Evolutionary conservation across 1,284 basidiomycete genomes (phyloP).

Genomic region (Cryptococcus sp.): DNA sequence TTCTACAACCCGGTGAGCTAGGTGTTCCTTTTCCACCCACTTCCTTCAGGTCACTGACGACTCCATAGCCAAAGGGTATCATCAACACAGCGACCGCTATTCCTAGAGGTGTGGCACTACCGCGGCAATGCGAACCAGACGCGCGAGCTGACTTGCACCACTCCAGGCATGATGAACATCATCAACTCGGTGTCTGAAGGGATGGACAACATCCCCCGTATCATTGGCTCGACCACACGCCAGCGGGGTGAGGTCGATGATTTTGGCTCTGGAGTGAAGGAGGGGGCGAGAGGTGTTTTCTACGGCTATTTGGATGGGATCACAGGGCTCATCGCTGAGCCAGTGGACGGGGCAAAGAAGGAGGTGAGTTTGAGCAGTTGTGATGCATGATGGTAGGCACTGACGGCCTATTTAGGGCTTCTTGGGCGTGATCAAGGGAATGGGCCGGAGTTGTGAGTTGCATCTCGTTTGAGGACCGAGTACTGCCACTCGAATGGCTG

Average conservation of each 20-base stretch:
- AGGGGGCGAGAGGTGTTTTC: slow-evolving; percentile 51
- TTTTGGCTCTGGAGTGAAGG: slow-evolving; percentile 53
- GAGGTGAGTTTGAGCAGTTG: slow-evolving; percentile 40
- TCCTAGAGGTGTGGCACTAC: slow-evolving; percentile 25
- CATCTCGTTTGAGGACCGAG: neutral
- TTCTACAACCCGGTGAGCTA: slow-evolving; percentile 50
- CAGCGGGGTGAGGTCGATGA: slow-evolving; percentile 51
- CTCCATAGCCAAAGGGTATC: slow-evolving; percentile 49
- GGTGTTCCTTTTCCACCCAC: neutral
- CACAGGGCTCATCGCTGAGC: slow-evolving; percentile 57
- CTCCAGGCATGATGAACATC: slow-evolving; percentile 53
- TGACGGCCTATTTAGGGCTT: slow-evolving; percentile 47
- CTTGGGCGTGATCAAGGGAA: slow-evolving; percentile 55
- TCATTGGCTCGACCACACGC: slow-evolving; percentile 54
- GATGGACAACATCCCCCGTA: slow-evolving; percentile 44
- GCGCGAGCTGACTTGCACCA: neutral
- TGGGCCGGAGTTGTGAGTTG: slow-evolving; percentile 54
- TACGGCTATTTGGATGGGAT: slow-evolving; percentile 57
- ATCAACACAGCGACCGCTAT: slow-evolving; percentile 50
- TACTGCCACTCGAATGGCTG: slow-evolving; percentile 10
- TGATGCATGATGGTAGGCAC: neutral
- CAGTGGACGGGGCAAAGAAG: slow-evolving; percentile 55
- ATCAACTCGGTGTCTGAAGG: slow-evolving; percentile 28
- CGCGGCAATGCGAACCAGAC: neutral
- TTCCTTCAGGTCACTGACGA: neutral